Base-by-base conservation (phyloP, 2,329 filamentous ascomycete genomes). In the Lecanicillium sp. region DNA sequence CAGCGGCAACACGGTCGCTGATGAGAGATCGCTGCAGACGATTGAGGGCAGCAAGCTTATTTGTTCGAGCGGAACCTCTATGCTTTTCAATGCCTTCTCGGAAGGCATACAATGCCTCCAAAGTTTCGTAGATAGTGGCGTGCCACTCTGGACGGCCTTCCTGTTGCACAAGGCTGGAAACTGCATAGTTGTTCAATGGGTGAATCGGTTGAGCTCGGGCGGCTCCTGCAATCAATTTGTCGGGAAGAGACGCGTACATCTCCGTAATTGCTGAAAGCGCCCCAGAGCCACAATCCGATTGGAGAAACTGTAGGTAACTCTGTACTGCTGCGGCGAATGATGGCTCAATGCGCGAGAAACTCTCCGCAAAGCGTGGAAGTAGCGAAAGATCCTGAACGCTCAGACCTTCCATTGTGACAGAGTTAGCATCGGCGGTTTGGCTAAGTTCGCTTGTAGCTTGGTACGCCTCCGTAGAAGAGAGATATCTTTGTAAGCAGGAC, bases 21-120 rank as follows among this genome's bases (percentile, higher is more conserved):
- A 79, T 62, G 28, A 69, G 62, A 2, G 79, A 81, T 42, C 79
- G 66, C 53, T 83, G 76, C 7, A 83, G 61, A 7, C 79, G 69
- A 44, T 71, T 81, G 46, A 82, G 58, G 2, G 65, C 63, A 6
- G 72, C 72, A 5, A 79, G 58, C 36, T 71, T 72, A 12, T 67
- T 61, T 12, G 65, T 57, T 29, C 64, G 62, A 35, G 67, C 65
- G 36, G 65, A 61, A 12, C 50, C 50, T 4, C 61, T 58, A 36
- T 74, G 66, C 0, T 49, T 41, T 11, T 67, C 57, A 28, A 78
- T 57, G 3, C 53, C 57, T 8, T 59, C 55, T 35, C 65, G 59
- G 4, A 72, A 61, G 27, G 45, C 47, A 27, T 65, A 60, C 2
- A 77, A 53, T 4, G 70, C 64, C 11, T 64, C 49, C 31, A 66